Conservation (phyloP, 2,329 filamentous ascomycete genomes). For the Massarina eburnea region DNA sequence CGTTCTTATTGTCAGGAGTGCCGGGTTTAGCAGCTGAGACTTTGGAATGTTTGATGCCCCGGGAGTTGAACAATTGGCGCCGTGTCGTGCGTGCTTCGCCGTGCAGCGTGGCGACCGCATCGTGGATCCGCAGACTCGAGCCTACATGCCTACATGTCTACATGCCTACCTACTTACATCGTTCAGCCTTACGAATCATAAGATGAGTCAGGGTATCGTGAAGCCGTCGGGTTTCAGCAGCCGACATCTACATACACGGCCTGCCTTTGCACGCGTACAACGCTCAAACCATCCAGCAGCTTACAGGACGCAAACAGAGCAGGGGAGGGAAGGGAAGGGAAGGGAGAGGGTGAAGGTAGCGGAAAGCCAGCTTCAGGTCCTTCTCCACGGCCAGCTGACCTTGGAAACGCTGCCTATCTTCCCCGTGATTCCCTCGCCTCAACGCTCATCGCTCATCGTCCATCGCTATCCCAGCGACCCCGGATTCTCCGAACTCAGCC, state of each 20-base stretch:
- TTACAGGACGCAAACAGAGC: too few species aligned
- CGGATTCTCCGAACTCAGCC: conserved; percentile 21
- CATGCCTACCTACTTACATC: background rate
- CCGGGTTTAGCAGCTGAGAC: background rate
- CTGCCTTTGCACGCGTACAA: too few species aligned
- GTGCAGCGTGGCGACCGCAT: conserved; percentile 21
- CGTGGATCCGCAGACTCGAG: background rate
- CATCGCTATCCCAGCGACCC: conserved; percentile 13
- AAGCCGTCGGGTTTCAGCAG: background rate
- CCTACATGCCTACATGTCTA: too few species aligned
- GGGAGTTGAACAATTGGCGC: too few species aligned
- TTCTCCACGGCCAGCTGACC: conserved; percentile 23
- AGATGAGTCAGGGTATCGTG: too few species aligned
- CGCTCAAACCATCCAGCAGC: too few species aligned
- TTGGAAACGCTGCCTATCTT: conserved; percentile 13
- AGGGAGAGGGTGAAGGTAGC: too few species aligned
- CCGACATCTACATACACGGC: too few species aligned
- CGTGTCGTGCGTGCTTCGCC: background rate
- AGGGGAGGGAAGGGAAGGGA: too few species aligned
- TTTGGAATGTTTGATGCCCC: background rate
- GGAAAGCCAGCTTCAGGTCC: conserved; percentile 9
- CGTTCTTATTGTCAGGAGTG: too few species aligned
- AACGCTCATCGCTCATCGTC: conserved; percentile 2
- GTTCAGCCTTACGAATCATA: conserved; percentile 38
- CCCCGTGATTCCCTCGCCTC: background rate